A percentile compares a stretch with the other conserved stretches of the same genome.
Evolutionary conservation across 2,329 filamentous ascomycete species (phyloP).

Genomic region (Rhinocladiella mackenziei): DNA sequence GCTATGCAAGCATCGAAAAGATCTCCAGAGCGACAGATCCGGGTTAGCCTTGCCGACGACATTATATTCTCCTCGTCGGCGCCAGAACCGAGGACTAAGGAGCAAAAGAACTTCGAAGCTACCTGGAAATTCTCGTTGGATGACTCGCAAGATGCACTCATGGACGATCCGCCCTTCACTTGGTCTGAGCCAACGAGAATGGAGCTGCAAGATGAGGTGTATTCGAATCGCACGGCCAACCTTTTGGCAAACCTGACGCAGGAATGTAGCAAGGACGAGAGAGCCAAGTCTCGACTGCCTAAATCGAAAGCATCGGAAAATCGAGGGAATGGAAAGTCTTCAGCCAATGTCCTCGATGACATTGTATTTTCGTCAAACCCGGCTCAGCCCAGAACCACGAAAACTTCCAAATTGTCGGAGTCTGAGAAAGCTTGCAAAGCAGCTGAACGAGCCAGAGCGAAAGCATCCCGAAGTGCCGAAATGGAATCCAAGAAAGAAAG

Average conservation of each 20-base stretch:
- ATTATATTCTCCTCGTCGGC: conserved; percentile 44
- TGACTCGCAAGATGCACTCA: conserved; percentile 35
- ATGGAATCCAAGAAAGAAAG: conserved; percentile 55
- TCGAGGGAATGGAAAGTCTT: conserved; percentile 17
- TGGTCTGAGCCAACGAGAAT: conserved; percentile 12
- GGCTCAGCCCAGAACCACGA: conserved; percentile 31
- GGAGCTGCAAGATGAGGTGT: conserved; percentile 28
- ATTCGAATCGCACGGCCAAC: conserved; percentile 41
- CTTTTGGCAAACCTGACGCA: conserved; percentile 37
- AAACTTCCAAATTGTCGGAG: conserved; percentile 6
- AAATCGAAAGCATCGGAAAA: conserved; percentile 17
- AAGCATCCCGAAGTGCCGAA: conserved; percentile 50
- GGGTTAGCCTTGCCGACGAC: conserved; percentile 33
- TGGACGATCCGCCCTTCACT: conserved; percentile 28
- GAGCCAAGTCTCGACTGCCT: conserved; percentile 5
- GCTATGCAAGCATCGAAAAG: not conserved
- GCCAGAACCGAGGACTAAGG: conserved; percentile 27
- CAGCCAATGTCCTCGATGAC: conserved; percentile 15
- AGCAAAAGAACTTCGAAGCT: not conserved
- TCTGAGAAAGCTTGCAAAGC: conserved; percentile 12
- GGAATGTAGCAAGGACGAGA: conserved; percentile 14
- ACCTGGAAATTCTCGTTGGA: conserved; percentile 31
- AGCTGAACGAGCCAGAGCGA: conserved; percentile 45
- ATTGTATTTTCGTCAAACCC: conserved; percentile 39
- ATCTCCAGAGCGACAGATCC: not conserved